phyloP scores from a whole-genome alignment of 148 eudicot species.

The Rhododendron kiyosumense region DNA sequence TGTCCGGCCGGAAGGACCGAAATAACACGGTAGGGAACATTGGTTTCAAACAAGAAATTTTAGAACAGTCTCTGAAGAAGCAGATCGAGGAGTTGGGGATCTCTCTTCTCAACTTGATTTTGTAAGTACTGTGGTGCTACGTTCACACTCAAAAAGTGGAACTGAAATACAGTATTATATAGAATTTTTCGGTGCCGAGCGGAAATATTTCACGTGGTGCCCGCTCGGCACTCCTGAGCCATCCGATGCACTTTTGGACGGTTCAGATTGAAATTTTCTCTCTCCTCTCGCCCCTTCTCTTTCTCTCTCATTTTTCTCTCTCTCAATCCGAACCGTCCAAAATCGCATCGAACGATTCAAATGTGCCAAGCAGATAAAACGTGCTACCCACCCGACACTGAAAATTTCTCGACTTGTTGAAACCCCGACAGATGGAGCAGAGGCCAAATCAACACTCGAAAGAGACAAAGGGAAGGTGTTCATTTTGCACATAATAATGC shows the following conservation, averaged over 20 bases:
- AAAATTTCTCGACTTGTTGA: not conserved
- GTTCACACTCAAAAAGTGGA: too few relatives aligned
- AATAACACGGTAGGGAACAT: not conserved
- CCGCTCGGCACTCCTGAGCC: too few relatives aligned
- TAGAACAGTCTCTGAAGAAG: not conserved
- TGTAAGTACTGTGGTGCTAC: not conserved
- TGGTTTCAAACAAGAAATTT: not conserved
- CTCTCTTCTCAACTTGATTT: not conserved
- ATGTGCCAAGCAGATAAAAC: too few relatives aligned
- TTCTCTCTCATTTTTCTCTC: too few relatives aligned
- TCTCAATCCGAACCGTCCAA: too few relatives aligned
- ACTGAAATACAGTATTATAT: not conserved
- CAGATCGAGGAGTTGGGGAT: not conserved
- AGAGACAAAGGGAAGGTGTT: not conserved
- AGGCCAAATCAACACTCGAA: not conserved
- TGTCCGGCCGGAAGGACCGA: not conserved
- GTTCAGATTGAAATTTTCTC: too few relatives aligned
- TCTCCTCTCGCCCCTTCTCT: too few relatives aligned
- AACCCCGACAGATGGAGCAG: not conserved
- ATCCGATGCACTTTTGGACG: too few relatives aligned
- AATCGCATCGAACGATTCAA: too few relatives aligned
- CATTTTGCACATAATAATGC: not conserved
- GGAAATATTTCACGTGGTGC: too few relatives aligned
- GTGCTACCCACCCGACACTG: too few relatives aligned
- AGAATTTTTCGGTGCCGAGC: too few relatives aligned